Evolutionary conservation across 2,329 filamentous ascomycete genomes (phyloP), one percentile per base, ranked within the genome.

Genomic region (Colletotrichum higginsianum): DNA sequence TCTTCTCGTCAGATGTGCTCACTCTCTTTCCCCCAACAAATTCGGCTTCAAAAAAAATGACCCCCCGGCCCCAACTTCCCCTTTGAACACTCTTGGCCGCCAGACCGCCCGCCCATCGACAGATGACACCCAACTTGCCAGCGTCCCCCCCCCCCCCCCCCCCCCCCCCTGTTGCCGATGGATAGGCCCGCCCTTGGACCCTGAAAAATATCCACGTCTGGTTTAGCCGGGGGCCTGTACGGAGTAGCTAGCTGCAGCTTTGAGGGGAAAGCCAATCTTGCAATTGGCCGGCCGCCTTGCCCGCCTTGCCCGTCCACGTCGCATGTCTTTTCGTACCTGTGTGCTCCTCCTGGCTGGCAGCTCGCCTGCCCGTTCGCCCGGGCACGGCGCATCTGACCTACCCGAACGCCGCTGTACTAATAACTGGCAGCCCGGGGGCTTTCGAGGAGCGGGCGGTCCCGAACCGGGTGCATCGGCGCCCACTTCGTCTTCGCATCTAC

Each of bases 81-180:
- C 66, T 63, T 71, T 63, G 68, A 70, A 71, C 50, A 42, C 68
- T 71, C 68, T 68, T 71, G 68, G 68, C 68, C 65, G 68, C 58
- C 68, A 71, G 68, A 71, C 68, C 68, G 68, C 68, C 68, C 68
- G 68, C 68, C 68, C 68, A 71, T 71, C 68, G 65, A 64, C 64
- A 71, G 50, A 67, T 61, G 67, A 57, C 63, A 71, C 63, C 67
- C 44, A 53, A 50, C 56, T 30, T 13, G 30, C 52, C 52, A 38
- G 52, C 50, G 30, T 35, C 67, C 67, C 61, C 56, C 40, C 40
- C 40, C 64, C 64, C 58, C 40, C 40, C 64, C 64, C 58, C 67
- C 67, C 61, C 56, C 40, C 40, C 40, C 64, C 64, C 58, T 66
- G 67, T 52, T 40, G 61, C 49, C 9, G 46, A 23, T 55, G 57